Conservation (phyloP, 352 stramenopile genomes). For the Globisporangium iwayamae region DNA sequence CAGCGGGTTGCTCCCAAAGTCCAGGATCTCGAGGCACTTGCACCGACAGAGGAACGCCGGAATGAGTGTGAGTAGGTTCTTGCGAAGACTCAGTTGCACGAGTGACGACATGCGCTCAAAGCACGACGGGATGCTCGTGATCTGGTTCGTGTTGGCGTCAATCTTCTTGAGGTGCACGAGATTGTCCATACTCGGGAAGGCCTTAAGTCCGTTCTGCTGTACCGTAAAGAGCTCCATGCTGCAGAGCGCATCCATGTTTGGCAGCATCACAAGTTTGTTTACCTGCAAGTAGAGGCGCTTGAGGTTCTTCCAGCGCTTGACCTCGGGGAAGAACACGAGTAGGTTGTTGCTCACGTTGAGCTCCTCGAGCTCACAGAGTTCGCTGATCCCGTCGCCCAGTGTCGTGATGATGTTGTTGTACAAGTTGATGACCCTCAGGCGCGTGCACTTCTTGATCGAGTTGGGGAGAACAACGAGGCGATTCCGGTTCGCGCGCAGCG, state of each 20-base stretch:
- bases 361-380: conserved; percentile 58
- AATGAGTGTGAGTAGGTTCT: conserved; percentile 53
- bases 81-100: conserved; percentile 59
- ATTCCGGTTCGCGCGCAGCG: conserved; percentile 54
- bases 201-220: conserved; percentile 58
- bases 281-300: conserved; percentile 53
- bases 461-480: conserved; percentile 43
- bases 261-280: conserved; percentile 45
- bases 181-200: conserved; percentile 59
- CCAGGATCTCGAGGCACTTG: conserved; percentile 59
- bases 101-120: conserved; percentile 60
- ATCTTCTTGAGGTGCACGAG: conserved; percentile 68
- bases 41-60: conserved; percentile 42
- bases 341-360: conserved; percentile 72
- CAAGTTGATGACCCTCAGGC: conserved; percentile 60
- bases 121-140: conserved; percentile 39
- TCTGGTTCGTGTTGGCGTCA: conserved; percentile 72
- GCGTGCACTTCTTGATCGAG: conserved; percentile 42
- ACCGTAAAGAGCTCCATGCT: conserved; percentile 59
- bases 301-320: conserved; percentile 53
- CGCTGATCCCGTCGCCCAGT: conserved; percentile 39
- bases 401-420: conserved; percentile 74
- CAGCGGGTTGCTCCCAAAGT: conserved; percentile 66
- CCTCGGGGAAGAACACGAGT: conserved; percentile 32
- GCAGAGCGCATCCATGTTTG: conserved; percentile 41